Percentiles rank a stretch among this genome's conserved stretches.
Evolutionary conservation across 2,329 filamentous ascomycete species (phyloP).

Genomic region (Aureobasidium sp.): DNA sequence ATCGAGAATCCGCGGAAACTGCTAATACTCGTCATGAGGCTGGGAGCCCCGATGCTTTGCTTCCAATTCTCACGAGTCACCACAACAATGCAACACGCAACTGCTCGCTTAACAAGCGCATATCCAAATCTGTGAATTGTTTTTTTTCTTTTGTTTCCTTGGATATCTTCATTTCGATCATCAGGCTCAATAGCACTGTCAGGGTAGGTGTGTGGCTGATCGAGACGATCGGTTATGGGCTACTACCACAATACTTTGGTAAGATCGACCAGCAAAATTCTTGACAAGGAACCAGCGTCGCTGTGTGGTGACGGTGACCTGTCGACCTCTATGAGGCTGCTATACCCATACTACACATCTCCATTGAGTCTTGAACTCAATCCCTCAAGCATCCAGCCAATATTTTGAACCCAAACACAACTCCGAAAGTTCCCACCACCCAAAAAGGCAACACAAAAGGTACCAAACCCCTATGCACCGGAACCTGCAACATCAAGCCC

Average conservation of each 20-base stretch:
- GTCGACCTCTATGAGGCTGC: background rate
- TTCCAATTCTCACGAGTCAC: background rate
- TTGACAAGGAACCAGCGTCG: background rate
- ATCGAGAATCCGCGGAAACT: background rate
- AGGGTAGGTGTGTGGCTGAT: background rate
- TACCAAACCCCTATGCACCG: background rate
- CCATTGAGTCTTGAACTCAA: background rate
- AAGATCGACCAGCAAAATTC: background rate
- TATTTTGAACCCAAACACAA: background rate
- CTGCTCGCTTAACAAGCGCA: background rate
- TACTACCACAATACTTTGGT: background rate
- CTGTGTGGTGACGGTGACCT: too few species aligned
- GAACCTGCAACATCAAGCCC: background rate
- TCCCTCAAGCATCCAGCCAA: background rate
- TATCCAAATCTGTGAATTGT: background rate
- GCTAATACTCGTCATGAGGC: background rate
- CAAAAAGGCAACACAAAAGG: conserved; percentile 4
- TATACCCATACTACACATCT: background rate
- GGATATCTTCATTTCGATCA: background rate
- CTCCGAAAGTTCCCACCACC: background rate
- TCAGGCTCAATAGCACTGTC: background rate
- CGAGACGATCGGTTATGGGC: background rate
- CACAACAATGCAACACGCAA: background rate
- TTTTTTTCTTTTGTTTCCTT: background rate
- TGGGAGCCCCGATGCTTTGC: background rate